Evolutionary conservation across 352 stramenopile species (phyloP).

Genomic region (Phytophthora palmivora): DNA sequence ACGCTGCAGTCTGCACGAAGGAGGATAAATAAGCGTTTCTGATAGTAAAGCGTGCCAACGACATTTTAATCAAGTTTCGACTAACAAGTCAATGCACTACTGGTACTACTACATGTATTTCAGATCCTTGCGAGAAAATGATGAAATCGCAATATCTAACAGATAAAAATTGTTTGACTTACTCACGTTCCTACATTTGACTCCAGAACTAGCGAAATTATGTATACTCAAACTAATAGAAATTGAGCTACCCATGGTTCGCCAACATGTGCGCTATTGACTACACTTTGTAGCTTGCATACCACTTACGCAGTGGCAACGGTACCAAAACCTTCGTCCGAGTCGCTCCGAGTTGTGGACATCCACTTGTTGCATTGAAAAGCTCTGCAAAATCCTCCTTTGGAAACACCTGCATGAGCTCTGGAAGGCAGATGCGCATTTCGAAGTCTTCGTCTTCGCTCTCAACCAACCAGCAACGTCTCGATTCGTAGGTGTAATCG

Average conservation of each 20-base stretch:
- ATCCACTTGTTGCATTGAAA: constrained; percentile 23
- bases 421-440: constrained; percentile 18
- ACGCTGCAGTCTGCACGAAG: too few relatives aligned
- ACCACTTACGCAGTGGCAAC: constrained; percentile 42
- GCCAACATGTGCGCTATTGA: neutral
- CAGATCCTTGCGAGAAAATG: too few relatives aligned
- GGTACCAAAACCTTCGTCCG: constrained; percentile 18
- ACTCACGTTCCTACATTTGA: too few relatives aligned
- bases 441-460: constrained; percentile 17
- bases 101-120: too few relatives aligned
- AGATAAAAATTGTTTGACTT: too few relatives aligned
- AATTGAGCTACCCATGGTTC: neutral
- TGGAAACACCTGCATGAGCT: neutral
- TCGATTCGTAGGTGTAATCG: constrained; percentile 7
- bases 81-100: too few relatives aligned
- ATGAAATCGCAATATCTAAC: too few relatives aligned
- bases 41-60: too few relatives aligned
- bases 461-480: constrained; percentile 33
- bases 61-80: too few relatives aligned
- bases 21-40: too few relatives aligned
- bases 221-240: neutral
- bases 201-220: neutral
- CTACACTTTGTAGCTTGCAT: constrained; percentile 33
- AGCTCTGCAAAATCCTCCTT: constrained; percentile 19
- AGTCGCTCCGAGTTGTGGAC: constrained; percentile 24